These are phyloP conservation scores for Beauveria pseudobassiana DNA, from an alignment of 2,329 filamentous ascomycete genomes.

Conservation along the genomic window DNA sequence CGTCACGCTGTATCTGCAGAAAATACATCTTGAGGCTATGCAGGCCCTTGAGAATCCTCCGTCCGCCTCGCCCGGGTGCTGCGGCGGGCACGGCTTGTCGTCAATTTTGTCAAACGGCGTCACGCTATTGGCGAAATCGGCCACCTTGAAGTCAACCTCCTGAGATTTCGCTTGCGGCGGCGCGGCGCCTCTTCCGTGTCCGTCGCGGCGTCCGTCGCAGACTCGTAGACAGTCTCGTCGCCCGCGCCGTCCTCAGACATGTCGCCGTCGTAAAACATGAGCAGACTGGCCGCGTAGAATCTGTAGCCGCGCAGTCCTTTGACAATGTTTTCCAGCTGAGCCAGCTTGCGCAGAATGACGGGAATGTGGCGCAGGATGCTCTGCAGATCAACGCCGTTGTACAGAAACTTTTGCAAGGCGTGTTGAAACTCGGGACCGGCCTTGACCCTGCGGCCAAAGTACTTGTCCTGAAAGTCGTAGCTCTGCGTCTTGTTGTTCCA, in stretches of 20 bases:
- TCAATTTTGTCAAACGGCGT: constrained; percentile 70
- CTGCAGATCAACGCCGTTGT: constrained; percentile 74
- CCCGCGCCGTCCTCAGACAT: constrained; percentile 40
- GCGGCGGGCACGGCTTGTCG: constrained; percentile 67
- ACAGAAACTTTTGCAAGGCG: constrained; percentile 82
- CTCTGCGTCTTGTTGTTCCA: constrained; percentile 80
- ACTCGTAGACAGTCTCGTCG: constrained; percentile 47
- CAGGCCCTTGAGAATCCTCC: constrained; percentile 82
- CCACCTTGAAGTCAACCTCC: constrained; percentile 89
- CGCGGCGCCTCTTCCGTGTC: constrained; percentile 48
- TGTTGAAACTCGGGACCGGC: constrained; percentile 83
- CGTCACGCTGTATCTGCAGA: constrained; percentile 74
- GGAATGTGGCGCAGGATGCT: constrained; percentile 85
- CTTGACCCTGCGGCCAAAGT: constrained; percentile 83
- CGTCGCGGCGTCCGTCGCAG: constrained; percentile 50
- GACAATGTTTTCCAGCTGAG: constrained; percentile 76
- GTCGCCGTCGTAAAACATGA: constrained; percentile 95
- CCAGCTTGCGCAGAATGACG: constrained; percentile 74
- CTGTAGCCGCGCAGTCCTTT: constrained; percentile 74
- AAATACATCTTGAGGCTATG: constrained; percentile 77
- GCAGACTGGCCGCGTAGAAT: constrained; percentile 88
- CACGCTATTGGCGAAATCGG: constrained; percentile 96
- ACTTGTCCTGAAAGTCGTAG: constrained; percentile 97
- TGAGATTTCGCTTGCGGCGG: constrained; percentile 40
- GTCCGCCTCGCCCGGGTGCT: constrained; percentile 73